phyloP scores from a whole-genome alignment of 352 stramenopile genomes.

The Pythium angustatum region DNA sequence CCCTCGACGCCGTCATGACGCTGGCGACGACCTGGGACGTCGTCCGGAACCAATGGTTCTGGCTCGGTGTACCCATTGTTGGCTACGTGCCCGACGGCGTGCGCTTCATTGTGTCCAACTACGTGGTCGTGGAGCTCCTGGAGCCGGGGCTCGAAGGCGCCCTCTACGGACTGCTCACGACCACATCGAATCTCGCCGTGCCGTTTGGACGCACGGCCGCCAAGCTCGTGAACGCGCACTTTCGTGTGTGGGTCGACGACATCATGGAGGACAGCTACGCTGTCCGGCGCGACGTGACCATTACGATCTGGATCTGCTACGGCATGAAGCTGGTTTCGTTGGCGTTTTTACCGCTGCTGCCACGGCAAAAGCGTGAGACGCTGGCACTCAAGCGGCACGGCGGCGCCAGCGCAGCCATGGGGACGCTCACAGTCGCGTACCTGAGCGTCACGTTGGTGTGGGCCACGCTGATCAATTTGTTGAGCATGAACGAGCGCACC shows the following conservation, averaged over 20 bases:
- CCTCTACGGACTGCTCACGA: slow-evolving; percentile 38
- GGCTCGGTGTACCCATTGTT: slow-evolving; percentile 21
- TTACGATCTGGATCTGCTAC: slow-evolving; percentile 30
- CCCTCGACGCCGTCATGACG: slow-evolving; percentile 28
- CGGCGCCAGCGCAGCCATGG: slow-evolving; percentile 9
- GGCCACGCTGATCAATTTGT: slow-evolving; percentile 21
- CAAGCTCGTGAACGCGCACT: slow-evolving; percentile 26
- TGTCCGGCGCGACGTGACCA: slow-evolving; percentile 26
- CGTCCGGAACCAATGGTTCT: slow-evolving; percentile 30
- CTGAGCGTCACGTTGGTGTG: slow-evolving; percentile 13
- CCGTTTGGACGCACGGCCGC: slow-evolving; percentile 21
- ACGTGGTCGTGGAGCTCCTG: slow-evolving; percentile 29
- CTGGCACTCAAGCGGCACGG: slow-evolving; percentile 20
- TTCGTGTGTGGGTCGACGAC: slow-evolving; percentile 25
- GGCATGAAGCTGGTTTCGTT: slow-evolving; percentile 23
- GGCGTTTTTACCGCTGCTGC: slow-evolving; percentile 21
- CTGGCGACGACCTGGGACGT: slow-evolving; percentile 33
- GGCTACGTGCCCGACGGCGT: slow-evolving; percentile 25
- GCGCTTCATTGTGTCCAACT: slow-evolving; percentile 31
- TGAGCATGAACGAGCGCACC: slow-evolving; percentile 60
- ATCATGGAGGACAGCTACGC: slow-evolving; percentile 31
- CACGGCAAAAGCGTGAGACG: slow-evolving; percentile 29
- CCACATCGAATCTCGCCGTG: slow-evolving; percentile 23
- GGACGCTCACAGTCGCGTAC: slow-evolving; percentile 16
- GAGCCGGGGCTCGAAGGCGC: slow-evolving; percentile 20